Evolutionary conservation across 176 grass and related monocot genomes (phyloP).

Genomic region (Carex kokanica): DNA sequence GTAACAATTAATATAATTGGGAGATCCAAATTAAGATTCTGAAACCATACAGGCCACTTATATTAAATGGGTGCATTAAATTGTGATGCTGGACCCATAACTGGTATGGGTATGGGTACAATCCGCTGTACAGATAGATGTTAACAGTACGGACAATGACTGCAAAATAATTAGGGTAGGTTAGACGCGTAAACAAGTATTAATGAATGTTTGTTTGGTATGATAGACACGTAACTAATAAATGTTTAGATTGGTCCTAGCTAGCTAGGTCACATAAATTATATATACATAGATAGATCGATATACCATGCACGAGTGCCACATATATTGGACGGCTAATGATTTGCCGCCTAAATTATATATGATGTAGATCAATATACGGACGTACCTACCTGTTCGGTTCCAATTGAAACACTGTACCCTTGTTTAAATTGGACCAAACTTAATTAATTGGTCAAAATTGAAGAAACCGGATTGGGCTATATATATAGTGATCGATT

Average conservation of each 20-base stretch:
- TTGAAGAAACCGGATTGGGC: no score
- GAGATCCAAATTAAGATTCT: conserved; percentile 19
- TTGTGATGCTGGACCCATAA: conserved; percentile 22
- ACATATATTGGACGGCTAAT: conserved; percentile 12
- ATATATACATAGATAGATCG: background rate
- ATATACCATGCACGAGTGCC: background rate
- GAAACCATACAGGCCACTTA: background rate
- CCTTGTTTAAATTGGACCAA: background rate
- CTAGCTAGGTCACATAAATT: background rate
- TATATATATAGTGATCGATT: no score
- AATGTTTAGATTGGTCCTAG: conserved; percentile 10
- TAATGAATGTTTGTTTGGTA: conserved; percentile 9
- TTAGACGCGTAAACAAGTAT: conserved; percentile 15
- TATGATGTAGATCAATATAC: background rate
- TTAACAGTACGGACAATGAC: conserved; percentile 34
- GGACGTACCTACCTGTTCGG: background rate
- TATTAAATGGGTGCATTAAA: conserved; percentile 24
- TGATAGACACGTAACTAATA: conserved; percentile 17
- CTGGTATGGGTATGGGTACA: conserved; percentile 2
- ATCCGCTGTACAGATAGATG: conserved; percentile 26
- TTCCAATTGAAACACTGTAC: background rate
- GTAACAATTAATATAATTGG: conserved; percentile 14
- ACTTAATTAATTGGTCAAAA: no score
- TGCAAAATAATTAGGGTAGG: conserved; percentile 20
- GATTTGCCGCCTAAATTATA: background rate